Conservation (phyloP, 345 rosid genomes). For the Acer saccharum region DNA sequence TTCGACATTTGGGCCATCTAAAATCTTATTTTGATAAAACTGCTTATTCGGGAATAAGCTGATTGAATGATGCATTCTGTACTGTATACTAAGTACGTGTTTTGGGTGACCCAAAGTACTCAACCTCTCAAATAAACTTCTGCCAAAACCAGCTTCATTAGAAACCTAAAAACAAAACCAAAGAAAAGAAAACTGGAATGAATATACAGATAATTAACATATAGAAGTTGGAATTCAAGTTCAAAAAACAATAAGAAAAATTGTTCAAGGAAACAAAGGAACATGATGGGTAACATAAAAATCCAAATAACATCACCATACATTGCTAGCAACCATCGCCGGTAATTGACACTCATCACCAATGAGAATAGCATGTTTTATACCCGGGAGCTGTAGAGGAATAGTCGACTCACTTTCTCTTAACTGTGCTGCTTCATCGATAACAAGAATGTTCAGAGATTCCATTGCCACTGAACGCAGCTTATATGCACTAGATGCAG, state of each 20-base stretch:
- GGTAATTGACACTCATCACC: slow-evolving; percentile 60
- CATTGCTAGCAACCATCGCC: slow-evolving; percentile 50
- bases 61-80: slow-evolving; percentile 79
- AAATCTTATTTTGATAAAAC: slow-evolving; percentile 45
- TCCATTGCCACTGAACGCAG: slow-evolving; percentile 23
- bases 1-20: slow-evolving; percentile 50
- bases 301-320: slow-evolving; percentile 15
- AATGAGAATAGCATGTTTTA: slow-evolving; percentile 42
- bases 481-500: slow-evolving; percentile 39
- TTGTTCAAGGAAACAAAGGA: background rate
- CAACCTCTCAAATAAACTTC: slow-evolving; percentile 74
- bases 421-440: slow-evolving; percentile 68
- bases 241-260: too few species aligned
- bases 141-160: slow-evolving; percentile 41
- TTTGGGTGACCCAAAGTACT: slow-evolving; percentile 40
- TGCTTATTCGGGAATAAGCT: slow-evolving; percentile 54
- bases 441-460: slow-evolving; percentile 41
- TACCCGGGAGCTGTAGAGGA: slow-evolving; percentile 44
- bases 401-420: slow-evolving; percentile 56
- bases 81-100: slow-evolving; percentile 57
- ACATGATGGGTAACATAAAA: too few species aligned
- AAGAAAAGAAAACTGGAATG: background rate
- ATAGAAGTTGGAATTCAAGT: slow-evolving; percentile 23
- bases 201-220: background rate
- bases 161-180: slow-evolving; percentile 32